Evolutionary conservation across 805 yeast genomes (phyloP), one percentile per base, ranked within the genome.

Genomic region (Saccharomycopsis amapae): DNA sequence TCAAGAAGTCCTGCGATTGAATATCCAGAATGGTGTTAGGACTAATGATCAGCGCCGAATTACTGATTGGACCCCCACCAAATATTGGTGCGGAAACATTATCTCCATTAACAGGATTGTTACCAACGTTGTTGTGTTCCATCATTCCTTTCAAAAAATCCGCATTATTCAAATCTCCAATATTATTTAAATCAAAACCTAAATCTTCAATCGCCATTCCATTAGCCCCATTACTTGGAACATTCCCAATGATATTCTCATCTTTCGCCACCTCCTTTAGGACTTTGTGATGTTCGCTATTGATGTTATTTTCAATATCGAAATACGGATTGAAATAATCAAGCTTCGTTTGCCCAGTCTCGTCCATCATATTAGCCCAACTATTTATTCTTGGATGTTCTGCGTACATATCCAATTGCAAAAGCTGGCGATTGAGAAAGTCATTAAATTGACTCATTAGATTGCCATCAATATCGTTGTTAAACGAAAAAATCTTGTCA

Each of bases 291-390:
- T n/a, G n/a, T n/a, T n/a, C n/a, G n/a, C n/a, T n/a, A n/a, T n/a
- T n/a, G 24, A 15, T 31, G 6, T 5, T 3, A n/a, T 28, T n/a
- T 13, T 42, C 25, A 17, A 33, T 40, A 2, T 41, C 40, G 15
- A 56, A 40, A 24, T 57, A 49, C 18, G 64, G 61, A 6, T 54
- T 49, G 22, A 61, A 48, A 39, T 59, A 61, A 36, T 62, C 64
- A 40, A 58, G 57, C 23, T 49, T 56, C 5, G 59, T 52, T 34
- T 59, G 62, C 4, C 53, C 53, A 1, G 55, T 22, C 5, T 49
- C 45, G 45, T 61, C 65, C 20, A 57, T 43, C 7, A 62, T 38
- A 24, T 49, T 48, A 5, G 39, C 30, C 61, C 64, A 62, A 20
- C 56, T 38, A 9, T 48, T 51, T n/a, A 33, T 13, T 2, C 36